phyloP scores from a whole-genome alignment of 176 grass and related monocot genomes.

The Carex scoparia region DNA sequence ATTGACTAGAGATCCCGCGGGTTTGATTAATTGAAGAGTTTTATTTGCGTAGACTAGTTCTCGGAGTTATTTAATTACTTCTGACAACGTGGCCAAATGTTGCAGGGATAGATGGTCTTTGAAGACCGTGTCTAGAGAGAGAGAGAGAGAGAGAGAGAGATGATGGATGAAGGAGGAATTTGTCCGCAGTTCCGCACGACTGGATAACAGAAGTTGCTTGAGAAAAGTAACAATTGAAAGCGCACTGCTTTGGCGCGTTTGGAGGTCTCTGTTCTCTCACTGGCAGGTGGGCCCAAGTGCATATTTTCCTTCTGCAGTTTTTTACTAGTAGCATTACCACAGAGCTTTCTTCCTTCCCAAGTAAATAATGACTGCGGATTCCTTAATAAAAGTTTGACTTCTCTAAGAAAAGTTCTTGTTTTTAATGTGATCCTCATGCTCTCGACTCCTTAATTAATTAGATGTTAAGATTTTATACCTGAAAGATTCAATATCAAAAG shows the following conservation, averaged over 20 bases:
- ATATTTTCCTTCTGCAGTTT: neutral
- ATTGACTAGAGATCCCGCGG: neutral
- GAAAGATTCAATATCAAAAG: no score
- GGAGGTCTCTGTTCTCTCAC: neutral
- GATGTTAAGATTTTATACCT: no score
- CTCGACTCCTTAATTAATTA: no score
- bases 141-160: neutral
- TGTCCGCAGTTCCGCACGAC: conserved; percentile 11
- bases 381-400: neutral
- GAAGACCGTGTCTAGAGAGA: neutral
- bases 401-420: no score
- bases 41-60: neutral
- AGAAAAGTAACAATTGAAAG: neutral
- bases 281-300: neutral
- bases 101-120: neutral
- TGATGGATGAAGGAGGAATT: conserved; percentile 1
- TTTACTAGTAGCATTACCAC: neutral
- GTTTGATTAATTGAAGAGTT: neutral
- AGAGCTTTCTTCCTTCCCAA: neutral
- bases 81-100: neutral
- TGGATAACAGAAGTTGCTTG: conserved; percentile 3
- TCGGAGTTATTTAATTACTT: neutral
- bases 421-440: no score
- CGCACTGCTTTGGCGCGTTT: neutral
- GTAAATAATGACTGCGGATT: neutral